Evolutionary conservation across 345 rosid species (phyloP), one percentile per base, ranked within the genome.

Genomic region (Sonneratia alba): DNA sequence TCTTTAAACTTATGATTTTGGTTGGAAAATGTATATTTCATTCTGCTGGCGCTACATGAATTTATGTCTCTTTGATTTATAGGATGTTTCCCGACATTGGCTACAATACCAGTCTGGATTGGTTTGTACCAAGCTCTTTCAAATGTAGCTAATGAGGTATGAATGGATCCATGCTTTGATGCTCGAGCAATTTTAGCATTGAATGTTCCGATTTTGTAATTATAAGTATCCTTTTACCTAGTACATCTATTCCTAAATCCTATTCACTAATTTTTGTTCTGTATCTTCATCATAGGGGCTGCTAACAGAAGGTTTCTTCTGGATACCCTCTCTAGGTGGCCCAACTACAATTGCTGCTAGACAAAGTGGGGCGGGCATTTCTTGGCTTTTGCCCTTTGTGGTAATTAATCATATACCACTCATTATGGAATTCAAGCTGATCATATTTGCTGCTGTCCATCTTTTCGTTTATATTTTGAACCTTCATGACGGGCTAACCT

Each of bases 41-140:
- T 18, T 53, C 8, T 57, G 12, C 12, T 57, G 63, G n/a, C 51
- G 9, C 24, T 32, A n/a, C 34, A n/a, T 57, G 63, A 57, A 57
- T 57, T n/a, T 6, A 53, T 53, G 63, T 71, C 76, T 45, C 73
- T 75, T 18, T 70, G 71, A 72, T 53, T 40, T 22, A 62, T 74
- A 95, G 99, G 99, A 71, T 95, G 99, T 83, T 81, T 95, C 38
- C 99, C 99, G 64, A 95, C 97, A 42, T 82, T 91, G 83, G 97
- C 92, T 19, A 91, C 92, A 9, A 91, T 91, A 81, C 99, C 97
- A 43, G 99, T 95, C 71, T 95, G 93, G 96, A 92, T 95, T 61
- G 99, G 99, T 79, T 83, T 95, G 64, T 95, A 95, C 82, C 99
- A 92, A 86, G 99, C 99, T 83, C 97, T 95, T 72, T 95, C 97